phyloP scores from a whole-genome alignment of 2,329 filamentous ascomycete species.

The Lojkania enalia region DNA sequence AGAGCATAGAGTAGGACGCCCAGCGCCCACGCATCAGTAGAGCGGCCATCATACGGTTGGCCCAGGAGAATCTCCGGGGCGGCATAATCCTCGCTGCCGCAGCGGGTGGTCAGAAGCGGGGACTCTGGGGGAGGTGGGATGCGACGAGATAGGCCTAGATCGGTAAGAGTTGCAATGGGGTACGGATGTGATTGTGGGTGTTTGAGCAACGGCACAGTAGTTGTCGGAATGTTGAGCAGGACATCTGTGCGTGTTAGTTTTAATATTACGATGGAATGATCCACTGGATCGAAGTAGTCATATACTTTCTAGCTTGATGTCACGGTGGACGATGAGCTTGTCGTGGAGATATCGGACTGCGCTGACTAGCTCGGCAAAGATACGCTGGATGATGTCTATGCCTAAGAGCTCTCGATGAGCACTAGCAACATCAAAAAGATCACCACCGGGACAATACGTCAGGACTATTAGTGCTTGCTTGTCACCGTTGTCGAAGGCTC shows the following conservation, averaged over 20 bases:
- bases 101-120: constrained; percentile 88
- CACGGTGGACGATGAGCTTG: constrained; percentile 86
- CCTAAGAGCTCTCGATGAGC: constrained; percentile 69
- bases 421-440: constrained; percentile 90
- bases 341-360: constrained; percentile 86
- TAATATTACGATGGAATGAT: constrained; percentile 22
- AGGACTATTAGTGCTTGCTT: constrained; percentile 82
- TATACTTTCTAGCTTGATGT: constrained; percentile 97
- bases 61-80: constrained; percentile 96
- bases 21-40: constrained; percentile 92
- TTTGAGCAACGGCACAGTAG: constrained; percentile 64
- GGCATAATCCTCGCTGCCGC: constrained; percentile 95
- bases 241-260: constrained; percentile 66
- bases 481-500: constrained; percentile 86
- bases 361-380: constrained; percentile 86
- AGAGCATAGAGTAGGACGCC: constrained; percentile 92
- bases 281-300: constrained; percentile 34
- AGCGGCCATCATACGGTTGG: constrained; percentile 88
- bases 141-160: constrained; percentile 84
- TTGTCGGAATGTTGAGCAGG: constrained; percentile 77
- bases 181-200: constrained; percentile 78
- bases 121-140: constrained; percentile 74
- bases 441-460: constrained; percentile 90
- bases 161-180: constrained; percentile 84
- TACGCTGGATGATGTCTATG: constrained; percentile 72